phyloP scores from a whole-genome alignment of 495 filamentous ascomycete species.

The Daldinia caldariorum region DNA sequence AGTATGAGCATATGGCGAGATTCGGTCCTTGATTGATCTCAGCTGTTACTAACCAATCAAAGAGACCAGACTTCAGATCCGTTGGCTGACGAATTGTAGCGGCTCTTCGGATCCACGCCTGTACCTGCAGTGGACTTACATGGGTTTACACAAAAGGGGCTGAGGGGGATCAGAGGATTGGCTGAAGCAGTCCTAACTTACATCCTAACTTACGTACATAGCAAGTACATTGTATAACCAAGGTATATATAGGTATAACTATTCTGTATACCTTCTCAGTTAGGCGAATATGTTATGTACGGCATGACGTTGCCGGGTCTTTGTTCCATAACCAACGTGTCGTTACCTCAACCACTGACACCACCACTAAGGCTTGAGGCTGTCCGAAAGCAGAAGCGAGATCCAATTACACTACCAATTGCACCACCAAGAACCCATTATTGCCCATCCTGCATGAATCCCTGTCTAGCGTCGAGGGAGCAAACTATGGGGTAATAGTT shows the following conservation, averaged over 20 bases:
- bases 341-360: no score
- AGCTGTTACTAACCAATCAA: slow-evolving; percentile 35
- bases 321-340: neutral
- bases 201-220: no score
- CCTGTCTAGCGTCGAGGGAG: slow-evolving; percentile 42
- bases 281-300: no score
- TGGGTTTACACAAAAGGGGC: neutral
- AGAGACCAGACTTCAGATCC: slow-evolving; percentile 13
- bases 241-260: no score
- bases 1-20: slow-evolving; percentile 33
- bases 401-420: slow-evolving; percentile 20
- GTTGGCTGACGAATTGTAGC: slow-evolving; percentile 34
- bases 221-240: no score
- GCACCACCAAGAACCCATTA: slow-evolving; percentile 34
- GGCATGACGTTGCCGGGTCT: slow-evolving; percentile 22
- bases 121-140: slow-evolving; percentile 39
- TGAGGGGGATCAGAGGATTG: neutral
- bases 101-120: slow-evolving; percentile 33
- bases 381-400: slow-evolving; percentile 29
- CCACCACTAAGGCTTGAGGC: no score
- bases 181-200: neutral
- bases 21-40: slow-evolving; percentile 29
- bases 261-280: no score
- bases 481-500: slow-evolving; percentile 54
- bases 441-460: slow-evolving; percentile 16